Percentiles rank a stretch among this genome's conserved stretches.
phyloP scores from a whole-genome alignment of 1,139 yeast genomes.

The Taphrina wiesneri region DNA sequence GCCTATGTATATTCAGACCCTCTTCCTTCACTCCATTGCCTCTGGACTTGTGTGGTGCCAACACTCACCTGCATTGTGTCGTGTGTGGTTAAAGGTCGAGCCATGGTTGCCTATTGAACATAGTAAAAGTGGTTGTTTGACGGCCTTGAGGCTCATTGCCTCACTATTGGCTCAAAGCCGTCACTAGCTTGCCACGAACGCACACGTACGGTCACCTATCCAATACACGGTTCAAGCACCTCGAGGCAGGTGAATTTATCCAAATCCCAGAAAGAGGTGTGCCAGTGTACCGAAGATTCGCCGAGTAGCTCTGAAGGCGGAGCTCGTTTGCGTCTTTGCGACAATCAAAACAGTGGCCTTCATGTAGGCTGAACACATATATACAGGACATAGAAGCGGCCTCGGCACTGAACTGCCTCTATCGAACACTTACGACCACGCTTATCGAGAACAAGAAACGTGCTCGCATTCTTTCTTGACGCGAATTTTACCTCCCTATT shows the following conservation, averaged over 20 bases:
- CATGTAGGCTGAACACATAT: not conserved
- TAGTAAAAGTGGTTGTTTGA: slow-evolving; percentile 1
- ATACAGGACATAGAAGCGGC: not conserved
- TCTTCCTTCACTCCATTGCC: no score
- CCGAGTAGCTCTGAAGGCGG: not conserved
- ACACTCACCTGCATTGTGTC: slow-evolving; percentile 27
- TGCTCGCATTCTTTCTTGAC: no score
- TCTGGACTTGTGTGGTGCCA: not conserved
- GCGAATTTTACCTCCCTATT: no score
- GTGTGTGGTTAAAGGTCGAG: slow-evolving; percentile 1
- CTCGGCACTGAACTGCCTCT: no score
- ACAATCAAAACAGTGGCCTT: slow-evolving; percentile 8
- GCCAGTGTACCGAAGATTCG: not conserved
- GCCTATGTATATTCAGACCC: no score
- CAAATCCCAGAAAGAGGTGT: not conserved
- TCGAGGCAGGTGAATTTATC: no score
- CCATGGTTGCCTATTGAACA: slow-evolving; percentile 15
- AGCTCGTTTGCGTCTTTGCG: not conserved
- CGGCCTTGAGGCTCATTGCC: no score
- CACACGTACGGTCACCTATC: no score
- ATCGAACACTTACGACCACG: not conserved
- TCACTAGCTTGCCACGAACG: no score
- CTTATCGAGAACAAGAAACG: not conserved
- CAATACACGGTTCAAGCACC: no score
- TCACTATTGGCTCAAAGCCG: no score